Conservation (phyloP, 2,329 filamentous ascomycete species). For the Chaetomium olivaceum region DNA sequence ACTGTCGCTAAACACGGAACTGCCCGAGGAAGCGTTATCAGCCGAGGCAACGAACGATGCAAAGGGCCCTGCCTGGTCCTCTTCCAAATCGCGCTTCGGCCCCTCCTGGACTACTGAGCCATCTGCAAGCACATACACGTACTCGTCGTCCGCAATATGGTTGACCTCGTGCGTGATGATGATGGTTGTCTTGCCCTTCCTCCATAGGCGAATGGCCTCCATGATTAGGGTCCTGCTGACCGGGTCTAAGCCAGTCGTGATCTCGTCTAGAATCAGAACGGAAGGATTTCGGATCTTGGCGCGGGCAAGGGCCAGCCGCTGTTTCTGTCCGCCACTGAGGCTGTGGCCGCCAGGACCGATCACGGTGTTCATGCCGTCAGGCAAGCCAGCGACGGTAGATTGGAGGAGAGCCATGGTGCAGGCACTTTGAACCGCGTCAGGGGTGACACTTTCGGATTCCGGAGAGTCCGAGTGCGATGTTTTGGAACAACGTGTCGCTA, state of each 20-base stretch:
- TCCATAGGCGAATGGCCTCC: constrained; percentile 74
- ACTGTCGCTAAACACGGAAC: not conserved
- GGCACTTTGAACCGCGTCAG: constrained; percentile 60
- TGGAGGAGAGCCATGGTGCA: constrained; percentile 69
- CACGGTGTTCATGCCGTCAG: constrained; percentile 68
- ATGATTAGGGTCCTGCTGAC: constrained; percentile 67
- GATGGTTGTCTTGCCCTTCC: constrained; percentile 80
- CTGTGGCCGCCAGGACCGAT: constrained; percentile 69
- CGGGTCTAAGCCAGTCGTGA: constrained; percentile 83
- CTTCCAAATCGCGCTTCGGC: constrained; percentile 56
- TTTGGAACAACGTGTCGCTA: constrained; percentile 74
- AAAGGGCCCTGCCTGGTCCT: constrained; percentile 48
- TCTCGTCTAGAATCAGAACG: constrained; percentile 83
- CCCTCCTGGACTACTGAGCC: constrained; percentile 70
- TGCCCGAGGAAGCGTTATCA: constrained; percentile 20
- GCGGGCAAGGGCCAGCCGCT: constrained; percentile 77
- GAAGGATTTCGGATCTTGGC: constrained; percentile 75
- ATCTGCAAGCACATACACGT: constrained; percentile 75
- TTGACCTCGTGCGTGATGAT: constrained; percentile 89
- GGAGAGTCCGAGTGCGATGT: constrained; percentile 72
- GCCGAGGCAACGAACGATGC: constrained; percentile 41
- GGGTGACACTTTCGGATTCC: constrained; percentile 49
- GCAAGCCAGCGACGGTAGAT: constrained; percentile 65
- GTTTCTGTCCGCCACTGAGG: constrained; percentile 82
- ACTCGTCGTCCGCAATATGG: constrained; percentile 72